A percentile compares a stretch with the other conserved stretches of the same genome.
Conservation (phyloP, 192 early-diverging fungal genomes). For the Backusella morwellensis region DNA sequence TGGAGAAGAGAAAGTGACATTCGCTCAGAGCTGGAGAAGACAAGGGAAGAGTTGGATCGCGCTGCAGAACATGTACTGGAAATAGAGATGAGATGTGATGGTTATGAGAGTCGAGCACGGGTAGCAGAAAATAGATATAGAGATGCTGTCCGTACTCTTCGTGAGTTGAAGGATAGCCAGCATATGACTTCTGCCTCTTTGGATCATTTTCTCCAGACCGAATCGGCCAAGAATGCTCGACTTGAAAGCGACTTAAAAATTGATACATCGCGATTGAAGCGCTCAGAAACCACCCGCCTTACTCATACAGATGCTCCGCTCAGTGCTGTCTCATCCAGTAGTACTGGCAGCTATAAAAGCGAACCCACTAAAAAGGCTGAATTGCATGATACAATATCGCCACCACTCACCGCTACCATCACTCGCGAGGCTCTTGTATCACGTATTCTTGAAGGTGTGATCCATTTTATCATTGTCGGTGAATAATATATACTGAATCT, state of each 20-base stretch:
- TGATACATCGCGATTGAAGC: not conserved
- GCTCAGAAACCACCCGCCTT: not conserved
- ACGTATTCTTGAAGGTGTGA: conserved; percentile 35
- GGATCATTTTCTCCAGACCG: not conserved
- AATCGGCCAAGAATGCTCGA: not conserved
- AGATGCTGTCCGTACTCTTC: conserved; percentile 21
- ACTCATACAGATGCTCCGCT: not conserved
- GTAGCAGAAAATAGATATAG: conserved; percentile 21
- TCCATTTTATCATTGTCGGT: not conserved
- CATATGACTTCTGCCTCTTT: not conserved
- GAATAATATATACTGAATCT: not conserved
- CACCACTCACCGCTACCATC: not conserved
- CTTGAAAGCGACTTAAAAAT: not conserved
- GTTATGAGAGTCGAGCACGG: conserved; percentile 23
- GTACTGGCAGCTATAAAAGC: conserved; percentile 2
- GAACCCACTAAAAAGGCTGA: not conserved
- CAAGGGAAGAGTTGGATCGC: conserved; percentile 19
- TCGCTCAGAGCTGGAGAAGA: conserved; percentile 30
- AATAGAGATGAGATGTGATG: conserved; percentile 25
- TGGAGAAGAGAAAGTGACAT: conserved; percentile 42
- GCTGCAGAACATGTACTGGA: conserved; percentile 26
- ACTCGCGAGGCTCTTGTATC: conserved; percentile 28
- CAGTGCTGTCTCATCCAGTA: not conserved
- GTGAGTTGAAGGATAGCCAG: conserved; percentile 9
- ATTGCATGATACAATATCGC: not conserved